Evolutionary conservation across 345 rosid genomes (phyloP).

Genomic region (Euphorbia tirucalli): DNA sequence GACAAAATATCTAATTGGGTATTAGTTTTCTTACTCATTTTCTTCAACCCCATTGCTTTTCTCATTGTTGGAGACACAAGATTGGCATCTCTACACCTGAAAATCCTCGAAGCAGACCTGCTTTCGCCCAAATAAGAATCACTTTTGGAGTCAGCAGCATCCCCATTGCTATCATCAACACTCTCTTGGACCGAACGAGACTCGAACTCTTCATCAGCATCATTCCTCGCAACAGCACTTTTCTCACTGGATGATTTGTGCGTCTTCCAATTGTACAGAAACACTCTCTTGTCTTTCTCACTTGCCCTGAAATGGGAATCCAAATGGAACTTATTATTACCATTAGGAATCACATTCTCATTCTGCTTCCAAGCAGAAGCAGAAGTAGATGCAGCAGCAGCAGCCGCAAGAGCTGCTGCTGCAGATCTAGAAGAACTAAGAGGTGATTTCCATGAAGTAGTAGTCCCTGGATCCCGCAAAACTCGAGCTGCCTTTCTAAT

Average conservation of each 20-base stretch:
- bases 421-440: conserved; percentile 67
- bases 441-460: conserved; percentile 80
- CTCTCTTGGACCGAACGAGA: conserved; percentile 62
- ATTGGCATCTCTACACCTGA: conserved; percentile 61
- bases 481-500: conserved; percentile 83
- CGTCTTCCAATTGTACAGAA: conserved; percentile 76
- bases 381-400: conserved; percentile 25
- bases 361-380: too few relatives aligned
- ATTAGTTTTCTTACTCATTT: conserved; percentile 46
- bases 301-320: conserved; percentile 29
- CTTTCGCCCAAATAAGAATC: too few relatives aligned
- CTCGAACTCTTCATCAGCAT: conserved; percentile 18
- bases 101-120: conserved; percentile 49
- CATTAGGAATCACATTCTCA: conserved; percentile 27
- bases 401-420: conserved; percentile 23
- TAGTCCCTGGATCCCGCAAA: conserved; percentile 89
- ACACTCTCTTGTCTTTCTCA: conserved; percentile 58
- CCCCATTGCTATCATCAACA: conserved; percentile 63
- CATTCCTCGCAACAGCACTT: conserved; percentile 37
- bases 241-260: conserved; percentile 58
- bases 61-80: conserved; percentile 45
- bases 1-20: conserved; percentile 46
- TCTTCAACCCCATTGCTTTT: conserved; percentile 45
- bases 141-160: conserved; percentile 56
- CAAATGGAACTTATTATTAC: conserved; percentile 17